Percentiles rank a stretch among this genome's conserved stretches.
phyloP scores from a whole-genome alignment of 2,329 filamentous ascomycete species.

The Colletotrichum coccodes region DNA sequence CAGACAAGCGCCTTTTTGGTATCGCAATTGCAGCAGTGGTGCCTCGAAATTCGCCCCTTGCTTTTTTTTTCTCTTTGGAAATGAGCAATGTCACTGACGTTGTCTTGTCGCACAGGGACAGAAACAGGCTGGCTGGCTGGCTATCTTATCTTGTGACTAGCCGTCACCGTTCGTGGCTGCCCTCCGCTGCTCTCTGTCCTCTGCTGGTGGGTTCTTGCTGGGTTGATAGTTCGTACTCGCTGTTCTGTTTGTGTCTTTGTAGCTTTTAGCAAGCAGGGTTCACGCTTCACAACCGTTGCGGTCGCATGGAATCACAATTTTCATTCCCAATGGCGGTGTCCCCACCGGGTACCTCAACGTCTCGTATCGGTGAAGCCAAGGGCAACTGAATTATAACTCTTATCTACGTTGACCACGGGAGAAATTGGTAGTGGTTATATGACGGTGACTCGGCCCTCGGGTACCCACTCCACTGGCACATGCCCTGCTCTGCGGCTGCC shows the following conservation, averaged over 20 bases:
- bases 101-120: not conserved
- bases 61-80: not conserved
- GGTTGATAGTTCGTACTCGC: not conserved
- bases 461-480: conserved; percentile 20
- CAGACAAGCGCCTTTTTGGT: conserved; percentile 13
- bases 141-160: not conserved
- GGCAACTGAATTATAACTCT: not conserved
- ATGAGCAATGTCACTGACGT: conserved; percentile 20
- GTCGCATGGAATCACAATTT: conserved; percentile 23
- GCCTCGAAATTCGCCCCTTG: not conserved
- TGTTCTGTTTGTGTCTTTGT: not conserved
- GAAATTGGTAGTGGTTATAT: not conserved
- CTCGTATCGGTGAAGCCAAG: conserved; percentile 15
- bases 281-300: not conserved
- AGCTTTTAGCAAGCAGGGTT: not conserved
- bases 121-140: not conserved
- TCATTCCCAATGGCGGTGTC: conserved; percentile 18
- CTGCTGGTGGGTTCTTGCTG: not conserved
- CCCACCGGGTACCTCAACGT: conserved; percentile 26
- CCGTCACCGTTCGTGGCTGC: not conserved
- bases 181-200: not conserved
- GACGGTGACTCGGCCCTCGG: not conserved
- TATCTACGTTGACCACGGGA: not conserved
- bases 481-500: conserved; percentile 18
- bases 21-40: conserved; percentile 10